Percentiles rank a stretch among this genome's conserved stretches.
Evolutionary conservation across 1,284 basidiomycete genomes (phyloP).

Genomic region (Cerrena zonata): DNA sequence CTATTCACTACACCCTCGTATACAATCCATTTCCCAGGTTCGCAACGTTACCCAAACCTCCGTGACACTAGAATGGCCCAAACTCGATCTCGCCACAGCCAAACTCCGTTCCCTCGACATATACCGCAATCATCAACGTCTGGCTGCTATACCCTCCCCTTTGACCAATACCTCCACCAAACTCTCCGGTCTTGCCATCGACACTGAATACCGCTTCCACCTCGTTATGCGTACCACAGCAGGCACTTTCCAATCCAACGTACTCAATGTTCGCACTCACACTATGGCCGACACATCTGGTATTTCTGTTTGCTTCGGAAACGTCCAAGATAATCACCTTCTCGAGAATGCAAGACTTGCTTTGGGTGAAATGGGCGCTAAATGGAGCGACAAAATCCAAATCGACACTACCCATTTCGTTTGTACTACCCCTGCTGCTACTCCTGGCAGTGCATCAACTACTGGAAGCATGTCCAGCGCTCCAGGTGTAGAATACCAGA

Average conservation of each 20-base stretch:
- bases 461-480: conserved; percentile 44
- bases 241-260: conserved; percentile 80
- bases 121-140: conserved; percentile 82
- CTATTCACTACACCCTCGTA: background rate
- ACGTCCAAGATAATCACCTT: conserved; percentile 69
- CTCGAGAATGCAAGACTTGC: conserved; percentile 76
- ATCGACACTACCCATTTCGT: conserved; percentile 97
- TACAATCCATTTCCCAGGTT: conserved; percentile 43
- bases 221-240: conserved; percentile 85
- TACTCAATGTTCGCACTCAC: conserved; percentile 80
- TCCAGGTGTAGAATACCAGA: conserved; percentile 83
- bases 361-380: conserved; percentile 76
- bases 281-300: conserved; percentile 91
- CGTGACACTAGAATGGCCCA: conserved; percentile 87
- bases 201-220: conserved; percentile 89
- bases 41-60: conserved; percentile 92
- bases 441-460: conserved; percentile 54
- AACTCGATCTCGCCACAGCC: conserved; percentile 78
- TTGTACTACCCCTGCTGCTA: conserved; percentile 78
- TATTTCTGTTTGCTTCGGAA: conserved; percentile 87
- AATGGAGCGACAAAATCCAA: conserved; percentile 87
- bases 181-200: conserved; percentile 81
- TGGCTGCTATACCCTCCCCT: conserved; percentile 80
- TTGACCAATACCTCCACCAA: conserved; percentile 82
- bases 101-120: conserved; percentile 84